Evolutionary conservation across 169 alveolate species (phyloP).

Genomic region (Ichthyophthirius multifiliis): DNA sequence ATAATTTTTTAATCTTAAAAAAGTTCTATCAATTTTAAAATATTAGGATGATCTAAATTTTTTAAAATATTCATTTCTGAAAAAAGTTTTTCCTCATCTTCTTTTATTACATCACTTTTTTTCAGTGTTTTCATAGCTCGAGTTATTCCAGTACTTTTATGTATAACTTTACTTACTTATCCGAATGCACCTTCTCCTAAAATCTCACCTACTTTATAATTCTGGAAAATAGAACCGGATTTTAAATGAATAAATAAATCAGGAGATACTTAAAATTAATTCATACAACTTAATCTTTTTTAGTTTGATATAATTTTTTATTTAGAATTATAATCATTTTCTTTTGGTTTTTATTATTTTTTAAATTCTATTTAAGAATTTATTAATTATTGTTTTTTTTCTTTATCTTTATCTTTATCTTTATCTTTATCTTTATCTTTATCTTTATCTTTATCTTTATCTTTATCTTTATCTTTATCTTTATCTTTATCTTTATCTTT

Average conservation of each 20-base stretch:
- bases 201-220: background rate
- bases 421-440: no score
- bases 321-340: no score
- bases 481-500: no score
- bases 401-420: no score
- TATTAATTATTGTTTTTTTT: no score
- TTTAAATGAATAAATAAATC: background rate
- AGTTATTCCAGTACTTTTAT: conserved; percentile 41
- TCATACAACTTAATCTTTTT: no score
- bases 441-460: no score
- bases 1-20: conserved; percentile 47
- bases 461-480: no score
- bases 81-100: conserved; percentile 34
- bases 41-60: conserved; percentile 56
- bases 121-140: conserved; percentile 43
- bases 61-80: conserved; percentile 45
- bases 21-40: conserved; percentile 50
- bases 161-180: conserved; percentile 40
- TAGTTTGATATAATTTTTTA: no score
- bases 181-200: conserved; percentile 35
- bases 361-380: no score
- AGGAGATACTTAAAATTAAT: background rate
- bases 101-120: conserved; percentile 30
- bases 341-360: no score
- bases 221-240: background rate